Conservation (phyloP, 768 basidiomycete genomes). For the Leccinum pellstonianum region DNA sequence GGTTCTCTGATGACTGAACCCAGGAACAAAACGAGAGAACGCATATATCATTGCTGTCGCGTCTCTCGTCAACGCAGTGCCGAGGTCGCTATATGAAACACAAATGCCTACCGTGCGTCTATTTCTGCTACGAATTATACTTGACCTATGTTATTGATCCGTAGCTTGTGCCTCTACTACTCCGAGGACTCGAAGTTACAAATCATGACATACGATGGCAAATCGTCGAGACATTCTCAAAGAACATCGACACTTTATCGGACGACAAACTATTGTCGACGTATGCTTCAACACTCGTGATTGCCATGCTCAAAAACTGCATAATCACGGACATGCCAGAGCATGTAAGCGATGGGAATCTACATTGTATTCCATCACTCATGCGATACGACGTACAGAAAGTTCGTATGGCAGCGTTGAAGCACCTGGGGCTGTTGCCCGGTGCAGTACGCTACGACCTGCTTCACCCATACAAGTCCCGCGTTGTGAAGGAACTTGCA, state of each 20-base stretch:
- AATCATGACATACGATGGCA: constrained; percentile 71
- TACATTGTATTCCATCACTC: background rate
- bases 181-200: constrained; percentile 80
- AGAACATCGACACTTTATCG: constrained; percentile 61
- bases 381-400: constrained; percentile 43
- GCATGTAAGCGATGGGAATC: constrained; percentile 41
- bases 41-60: constrained; percentile 83
- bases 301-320: constrained; percentile 68
- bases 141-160: background rate
- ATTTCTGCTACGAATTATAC: background rate
- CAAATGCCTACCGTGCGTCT: constrained; percentile 60
- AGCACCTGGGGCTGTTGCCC: constrained; percentile 73
- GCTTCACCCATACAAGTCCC: constrained; percentile 75
- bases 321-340: constrained; percentile 49
- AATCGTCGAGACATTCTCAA: constrained; percentile 76
- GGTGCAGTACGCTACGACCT: constrained; percentile 76
- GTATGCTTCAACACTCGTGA: constrained; percentile 70
- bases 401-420: constrained; percentile 73
- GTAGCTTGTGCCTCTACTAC: constrained; percentile 87
- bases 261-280: constrained; percentile 55
- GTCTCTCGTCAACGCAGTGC: constrained; percentile 75
- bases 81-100: constrained; percentile 68
- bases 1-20: background rate
- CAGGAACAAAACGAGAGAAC: constrained; percentile 54
- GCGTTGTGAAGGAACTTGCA: constrained; percentile 71